A percentile compares a stretch with the other conserved stretches of the same genome.
Evolutionary conservation across 2,329 filamentous ascomycete genomes (phyloP).

Genomic region (Aspergillus novofumigatus): DNA sequence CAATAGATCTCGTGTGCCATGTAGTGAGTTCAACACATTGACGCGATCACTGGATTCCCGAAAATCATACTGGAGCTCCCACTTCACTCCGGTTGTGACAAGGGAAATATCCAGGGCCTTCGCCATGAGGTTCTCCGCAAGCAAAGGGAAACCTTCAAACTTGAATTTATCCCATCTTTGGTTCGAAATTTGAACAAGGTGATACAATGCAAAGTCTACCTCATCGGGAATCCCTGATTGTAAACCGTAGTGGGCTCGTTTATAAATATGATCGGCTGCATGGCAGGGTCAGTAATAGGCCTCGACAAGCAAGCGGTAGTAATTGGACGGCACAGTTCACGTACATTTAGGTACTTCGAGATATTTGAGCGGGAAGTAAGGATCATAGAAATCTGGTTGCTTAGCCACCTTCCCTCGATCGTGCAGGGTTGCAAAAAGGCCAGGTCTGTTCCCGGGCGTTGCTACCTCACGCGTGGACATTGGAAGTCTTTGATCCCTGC

Average conservation of each 20-base stretch:
- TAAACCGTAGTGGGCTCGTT: conserved; percentile 77
- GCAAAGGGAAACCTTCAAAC: conserved; percentile 83
- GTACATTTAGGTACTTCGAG: conserved; percentile 36
- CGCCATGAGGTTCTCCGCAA: conserved; percentile 83
- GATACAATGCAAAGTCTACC: conserved; percentile 88
- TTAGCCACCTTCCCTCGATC: conserved; percentile 27
- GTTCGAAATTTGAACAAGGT: conserved; percentile 91
- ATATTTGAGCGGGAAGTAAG: conserved; percentile 33
- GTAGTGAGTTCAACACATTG: conserved; percentile 60
- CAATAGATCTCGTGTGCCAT: conserved; percentile 67
- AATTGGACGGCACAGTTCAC: conserved; percentile 7
- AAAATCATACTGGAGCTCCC: conserved; percentile 69
- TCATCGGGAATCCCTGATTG: conserved; percentile 75
- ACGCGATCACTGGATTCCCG: conserved; percentile 48
- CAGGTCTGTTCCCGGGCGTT: conserved; percentile 42
- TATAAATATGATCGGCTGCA: conserved; percentile 66
- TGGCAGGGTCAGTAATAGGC: conserved; percentile 7
- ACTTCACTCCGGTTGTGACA: conserved; percentile 77
- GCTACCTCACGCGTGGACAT: conserved; percentile 39
- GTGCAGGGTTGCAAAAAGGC: conserved; percentile 28
- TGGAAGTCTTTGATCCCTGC: conserved; percentile 33
- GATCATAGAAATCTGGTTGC: conserved; percentile 37
- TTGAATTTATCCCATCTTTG: conserved; percentile 94
- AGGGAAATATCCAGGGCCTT: conserved; percentile 75
- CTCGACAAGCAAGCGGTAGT: background rate